phyloP scores from a whole-genome alignment of 768 basidiomycete genomes.

The Gymnopilus dilepis region DNA sequence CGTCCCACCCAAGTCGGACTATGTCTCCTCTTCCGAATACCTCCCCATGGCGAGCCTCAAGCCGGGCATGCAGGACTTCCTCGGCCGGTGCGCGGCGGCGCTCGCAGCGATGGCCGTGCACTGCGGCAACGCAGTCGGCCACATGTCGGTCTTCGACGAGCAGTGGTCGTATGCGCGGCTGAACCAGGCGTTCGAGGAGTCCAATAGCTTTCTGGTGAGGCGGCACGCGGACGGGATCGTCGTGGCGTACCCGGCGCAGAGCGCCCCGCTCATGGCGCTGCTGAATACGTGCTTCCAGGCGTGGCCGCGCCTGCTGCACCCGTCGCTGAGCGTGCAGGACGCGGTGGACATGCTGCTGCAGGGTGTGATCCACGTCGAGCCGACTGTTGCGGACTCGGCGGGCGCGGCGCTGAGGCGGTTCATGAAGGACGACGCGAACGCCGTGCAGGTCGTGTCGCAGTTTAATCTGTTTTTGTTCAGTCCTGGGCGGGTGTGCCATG shows the following conservation, averaged over 20 bases:
- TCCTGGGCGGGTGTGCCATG: slow-evolving; percentile 63
- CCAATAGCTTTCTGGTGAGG: slow-evolving; percentile 68
- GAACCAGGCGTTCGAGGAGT: slow-evolving; percentile 68
- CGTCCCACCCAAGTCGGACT: slow-evolving; percentile 62
- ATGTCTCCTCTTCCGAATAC: slow-evolving; percentile 69
- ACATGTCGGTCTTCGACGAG: slow-evolving; percentile 86
- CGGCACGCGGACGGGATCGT: slow-evolving; percentile 66
- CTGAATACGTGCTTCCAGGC: slow-evolving; percentile 80
- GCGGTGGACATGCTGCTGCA: slow-evolving; percentile 80
- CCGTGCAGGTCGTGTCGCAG: slow-evolving; percentile 61
- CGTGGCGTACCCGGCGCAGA: slow-evolving; percentile 69
- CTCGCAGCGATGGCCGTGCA: slow-evolving; percentile 60
- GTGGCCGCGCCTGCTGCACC: slow-evolving; percentile 82
- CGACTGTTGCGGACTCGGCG: slow-evolving; percentile 71
- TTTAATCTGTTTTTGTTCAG: slow-evolving; percentile 80
- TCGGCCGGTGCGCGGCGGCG: slow-evolving; percentile 65
- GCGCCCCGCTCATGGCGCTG: slow-evolving; percentile 68
- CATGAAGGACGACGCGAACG: slow-evolving; percentile 62
- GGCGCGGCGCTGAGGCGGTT: slow-evolving; percentile 72
- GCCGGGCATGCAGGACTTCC: slow-evolving; percentile 72
- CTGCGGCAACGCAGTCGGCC: slow-evolving; percentile 69
- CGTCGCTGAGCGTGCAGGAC: slow-evolving; percentile 57
- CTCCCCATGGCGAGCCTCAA: slow-evolving; percentile 63
- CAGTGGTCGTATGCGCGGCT: slow-evolving; percentile 74
- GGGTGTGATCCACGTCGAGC: slow-evolving; percentile 87